Base-by-base conservation (phyloP, 2,329 filamentous ascomycete species). In the Karstenula rhodostoma region DNA sequence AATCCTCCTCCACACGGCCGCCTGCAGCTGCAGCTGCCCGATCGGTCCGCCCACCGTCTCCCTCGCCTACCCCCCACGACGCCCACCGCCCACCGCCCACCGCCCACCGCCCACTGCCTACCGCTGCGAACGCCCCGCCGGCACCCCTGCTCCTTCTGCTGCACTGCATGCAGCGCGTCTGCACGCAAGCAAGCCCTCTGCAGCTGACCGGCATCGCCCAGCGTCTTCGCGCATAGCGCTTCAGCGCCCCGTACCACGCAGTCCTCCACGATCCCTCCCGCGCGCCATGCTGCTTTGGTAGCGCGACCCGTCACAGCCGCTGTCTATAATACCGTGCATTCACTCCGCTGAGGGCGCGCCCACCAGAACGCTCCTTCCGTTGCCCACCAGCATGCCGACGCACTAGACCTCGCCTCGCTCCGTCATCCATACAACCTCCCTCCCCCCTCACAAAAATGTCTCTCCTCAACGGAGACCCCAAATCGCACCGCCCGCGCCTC, bases 171-270 rank as follows among this genome's bases (percentile, higher is more conserved):
- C 59, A 61, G 59, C 53, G 27, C 54, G 25, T 27, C 56, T 55
- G 61, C 61, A 63, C 37, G 61, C 57, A 66, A 62, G 35, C 44
- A 25, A 5, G 29, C 29, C 29, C 47, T 46, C 48, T 52, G 56
- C 59, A 62, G 62, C 64, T 62, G 59, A 62, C 61, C 63, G 32
- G 37, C 35, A 47, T 55, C 19, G 50, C 58, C 50, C 46, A 32
- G 42, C 42, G n/a, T 22, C 42, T 61, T 68, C 70, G 69, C 70
- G 66, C 71, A 71, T 70, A 70, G 71, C 73, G 71, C 72, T 68
- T 70, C 67, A 64, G 62, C 61, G 64, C 64, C 66, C 67, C 62
- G 58, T 66, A 62, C 59, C 63, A 63, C 65, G 35, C 60, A 64
- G 67, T 68, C 62, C 64, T 65, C 60, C 58, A 64, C 62, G 64